Base-by-base conservation (phyloP, 2,329 filamentous ascomycete genomes). In the Neonectria coccinea region DNA sequence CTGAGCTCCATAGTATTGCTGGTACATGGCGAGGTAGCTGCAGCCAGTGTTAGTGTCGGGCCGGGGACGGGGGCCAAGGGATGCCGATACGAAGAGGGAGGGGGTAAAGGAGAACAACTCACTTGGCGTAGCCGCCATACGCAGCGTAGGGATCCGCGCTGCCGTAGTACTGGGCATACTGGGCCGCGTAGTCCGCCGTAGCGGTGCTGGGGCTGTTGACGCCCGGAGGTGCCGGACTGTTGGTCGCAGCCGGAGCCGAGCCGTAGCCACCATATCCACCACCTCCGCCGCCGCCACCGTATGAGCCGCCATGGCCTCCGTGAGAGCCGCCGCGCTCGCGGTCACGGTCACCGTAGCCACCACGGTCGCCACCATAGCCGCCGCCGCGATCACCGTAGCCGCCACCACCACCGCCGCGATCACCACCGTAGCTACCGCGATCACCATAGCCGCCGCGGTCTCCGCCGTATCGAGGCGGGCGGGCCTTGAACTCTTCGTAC, bases 401-500 rank as follows among this genome's bases (percentile, higher is more conserved):
- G 16, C 59, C 52, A 7, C 44, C 20, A 50, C 39, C 27, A 2
- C 77, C 72, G 50, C 48, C 48, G 64, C 78, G 58, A 42, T 69
- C 82, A 70, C 82, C 81, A 36, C 79, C 75, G 70, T 55, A 29
- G 41, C 64, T 70, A 57, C 67, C 39, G 64, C 78, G 58, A 42
- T 69, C 82, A 70, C 81, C 81, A 36, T 55, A 29, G 31, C 64
- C 71, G 59, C 67, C 74, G 75, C 67, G 82, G 53, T 83, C 81
- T 25, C 88, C 87, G 71, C 88, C 90, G 50, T 81, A 81, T 54
- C 91, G 90, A 66, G 90, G 92, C 16, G 92, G 92, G 8, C 92
- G 89, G 70, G 89, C 89, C 81, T 97, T 98, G 85, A 95, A 97
- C 51, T 91, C 89, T 76, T 97, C 92, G 77, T 97, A 98, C 77